Evolutionary conservation across 495 filamentous ascomycete genomes (phyloP), one percentile per base, ranked within the genome.

Genomic region (Pyrenula massariospora): DNA sequence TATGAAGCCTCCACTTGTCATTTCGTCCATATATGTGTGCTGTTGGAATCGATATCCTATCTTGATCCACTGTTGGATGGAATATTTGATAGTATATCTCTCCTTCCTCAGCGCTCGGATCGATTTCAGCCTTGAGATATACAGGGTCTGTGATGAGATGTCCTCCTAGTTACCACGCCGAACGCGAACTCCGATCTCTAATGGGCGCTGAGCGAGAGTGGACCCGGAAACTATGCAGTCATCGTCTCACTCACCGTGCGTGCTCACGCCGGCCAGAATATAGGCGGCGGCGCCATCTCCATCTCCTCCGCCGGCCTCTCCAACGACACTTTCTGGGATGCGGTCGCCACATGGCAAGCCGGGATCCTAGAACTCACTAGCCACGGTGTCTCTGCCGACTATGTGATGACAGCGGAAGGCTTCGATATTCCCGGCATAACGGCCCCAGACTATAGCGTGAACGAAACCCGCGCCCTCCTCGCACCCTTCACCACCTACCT

Each of bases 161-260:
- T 5, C 15, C 24, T 19, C n/a, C 63, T 72, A 0, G 72, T 74
- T 1, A 78, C 76, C 12, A 77, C 76, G 50, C 57, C 69, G 3
- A 58, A 62, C 2, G 63, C 70, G 51, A 79, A 83, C 58, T 52
- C 71, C 1, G 80, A 83, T 53, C 73, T 83, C 20, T 82, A 81
- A 65, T 87, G 82, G 83, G 85, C 85, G 10, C 71, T 86, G 47
- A 71, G 77, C 31, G 85, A 84, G 1, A 84, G 84, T 15, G 84
- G 83, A 15, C 82, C 75, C 22, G 80, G 80, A 19, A 84, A 82
- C 10, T 87, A 82, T 50, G 83, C 79, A 2, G 72, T 86, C 25
- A 71, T 86, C n/a, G 77, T 71, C 52, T 79, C 76, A 1, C 69
- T 79, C 53, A 86, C 82, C 0, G 60, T 65, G 10, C 73, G 70